Conservation (phyloP, 2,329 filamentous ascomycete species). For the Microcyclospora pomicola region DNA sequence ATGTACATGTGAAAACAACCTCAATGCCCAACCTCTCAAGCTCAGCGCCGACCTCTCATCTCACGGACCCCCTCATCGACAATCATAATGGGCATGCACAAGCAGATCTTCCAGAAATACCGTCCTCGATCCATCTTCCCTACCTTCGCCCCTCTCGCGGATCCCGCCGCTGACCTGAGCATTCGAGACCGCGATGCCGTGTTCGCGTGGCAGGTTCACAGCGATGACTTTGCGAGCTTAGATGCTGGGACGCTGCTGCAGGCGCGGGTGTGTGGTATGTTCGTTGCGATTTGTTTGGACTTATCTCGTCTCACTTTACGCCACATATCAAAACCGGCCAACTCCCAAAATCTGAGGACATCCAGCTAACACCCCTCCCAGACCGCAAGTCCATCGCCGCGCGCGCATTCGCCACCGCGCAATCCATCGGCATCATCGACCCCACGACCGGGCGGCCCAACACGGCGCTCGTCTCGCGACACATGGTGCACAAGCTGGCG, state of each 20-base stretch:
- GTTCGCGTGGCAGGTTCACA: not conserved
- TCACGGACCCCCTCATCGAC: no score
- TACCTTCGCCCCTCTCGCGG: not conserved
- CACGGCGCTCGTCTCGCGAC: slow-evolving; percentile 3
- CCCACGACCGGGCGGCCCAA: slow-evolving; percentile 2
- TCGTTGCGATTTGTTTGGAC: not conserved
- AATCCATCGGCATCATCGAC: slow-evolving; percentile 4
- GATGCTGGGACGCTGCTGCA: not conserved
- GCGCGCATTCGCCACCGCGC: not conserved
- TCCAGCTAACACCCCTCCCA: not conserved
- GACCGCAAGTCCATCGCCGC: not conserved
- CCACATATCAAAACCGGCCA: no score
- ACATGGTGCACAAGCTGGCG: slow-evolving; percentile 6
- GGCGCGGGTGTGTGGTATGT: not conserved
- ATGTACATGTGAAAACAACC: no score
- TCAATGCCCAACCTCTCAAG: no score
- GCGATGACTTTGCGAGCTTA: not conserved
- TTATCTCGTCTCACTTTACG: not conserved
- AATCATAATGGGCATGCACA: no score
- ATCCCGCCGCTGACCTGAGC: not conserved
- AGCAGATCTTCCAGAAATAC: no score
- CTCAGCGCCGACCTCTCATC: no score
- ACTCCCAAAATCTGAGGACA: no score
- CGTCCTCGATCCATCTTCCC: no score
- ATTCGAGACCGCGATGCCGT: not conserved